A percentile compares a stretch with the other conserved stretches of the same genome.
phyloP scores from a whole-genome alignment of 2,329 filamentous ascomycete species.

The Penicillium sp. region DNA sequence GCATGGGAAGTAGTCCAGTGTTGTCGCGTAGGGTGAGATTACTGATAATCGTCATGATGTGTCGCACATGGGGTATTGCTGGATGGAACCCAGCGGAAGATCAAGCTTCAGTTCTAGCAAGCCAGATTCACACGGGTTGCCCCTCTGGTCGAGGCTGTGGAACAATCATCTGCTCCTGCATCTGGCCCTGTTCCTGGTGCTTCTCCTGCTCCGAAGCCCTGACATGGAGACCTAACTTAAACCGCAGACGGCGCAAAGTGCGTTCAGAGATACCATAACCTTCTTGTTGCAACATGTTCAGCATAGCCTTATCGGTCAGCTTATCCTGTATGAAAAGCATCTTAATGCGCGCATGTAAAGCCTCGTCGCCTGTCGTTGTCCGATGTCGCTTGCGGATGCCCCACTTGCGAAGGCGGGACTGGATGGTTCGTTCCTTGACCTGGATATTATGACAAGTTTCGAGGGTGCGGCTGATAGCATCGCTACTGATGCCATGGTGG shows the following conservation, averaged over 20 bases:
- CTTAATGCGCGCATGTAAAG: conserved; percentile 24
- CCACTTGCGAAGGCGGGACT: conserved; percentile 29
- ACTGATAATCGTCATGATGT: neutral
- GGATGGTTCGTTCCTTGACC: conserved; percentile 27
- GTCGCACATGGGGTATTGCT: neutral
- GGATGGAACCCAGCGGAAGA: neutral
- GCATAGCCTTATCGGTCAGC: conserved; percentile 28
- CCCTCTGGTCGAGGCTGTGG: neutral
- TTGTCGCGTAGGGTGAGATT: conserved; percentile 3
- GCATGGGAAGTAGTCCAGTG: neutral
- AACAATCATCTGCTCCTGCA: neutral
- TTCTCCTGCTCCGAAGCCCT: conserved; percentile 18
- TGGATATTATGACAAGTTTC: conserved; percentile 26
- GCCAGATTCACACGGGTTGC: conserved; percentile 3
- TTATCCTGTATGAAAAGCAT: conserved; percentile 24
- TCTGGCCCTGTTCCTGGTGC: conserved; percentile 1
- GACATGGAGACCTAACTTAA: conserved; percentile 26
- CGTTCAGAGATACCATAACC: conserved; percentile 28
- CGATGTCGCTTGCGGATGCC: conserved; percentile 28
- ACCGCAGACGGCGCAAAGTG: conserved; percentile 26
- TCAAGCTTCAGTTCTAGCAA: neutral
- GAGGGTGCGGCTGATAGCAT: conserved; percentile 25
- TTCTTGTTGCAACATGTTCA: conserved; percentile 24
- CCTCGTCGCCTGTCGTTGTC: conserved; percentile 25
- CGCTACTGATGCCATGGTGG: conserved; percentile 25